A percentile compares a stretch with the other conserved stretches of the same genome.
Conservation (phyloP, 1,284 basidiomycete genomes). For the Sporisorium graminicola region DNA sequence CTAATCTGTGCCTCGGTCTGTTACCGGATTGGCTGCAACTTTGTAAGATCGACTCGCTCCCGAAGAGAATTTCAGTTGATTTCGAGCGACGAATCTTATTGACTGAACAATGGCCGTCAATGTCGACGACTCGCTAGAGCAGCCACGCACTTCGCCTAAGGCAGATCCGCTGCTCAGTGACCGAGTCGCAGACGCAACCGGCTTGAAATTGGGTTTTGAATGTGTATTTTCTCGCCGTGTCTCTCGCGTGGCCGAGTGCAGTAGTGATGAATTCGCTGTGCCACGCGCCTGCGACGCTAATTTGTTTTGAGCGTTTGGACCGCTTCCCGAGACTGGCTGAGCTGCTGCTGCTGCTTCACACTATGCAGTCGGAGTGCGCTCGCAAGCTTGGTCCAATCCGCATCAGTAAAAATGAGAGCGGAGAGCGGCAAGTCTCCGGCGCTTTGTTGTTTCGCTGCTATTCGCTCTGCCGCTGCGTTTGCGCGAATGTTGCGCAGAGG, state of each 20-base stretch:
- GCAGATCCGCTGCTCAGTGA: background rate
- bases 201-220: background rate
- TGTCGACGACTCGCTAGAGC: background rate
- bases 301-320: background rate
- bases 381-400: too few relatives aligned
- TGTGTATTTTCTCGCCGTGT: background rate
- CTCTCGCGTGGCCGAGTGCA: background rate
- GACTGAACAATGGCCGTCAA: too few relatives aligned
- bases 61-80: background rate
- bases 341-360: too few relatives aligned
- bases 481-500: background rate
- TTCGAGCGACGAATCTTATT: too few relatives aligned
- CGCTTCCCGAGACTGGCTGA: background rate
- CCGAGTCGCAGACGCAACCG: background rate
- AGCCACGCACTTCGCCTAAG: constrained; percentile 5
- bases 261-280: background rate
- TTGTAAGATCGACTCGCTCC: background rate
- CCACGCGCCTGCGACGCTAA: background rate
- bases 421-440: too few relatives aligned
- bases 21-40: background rate
- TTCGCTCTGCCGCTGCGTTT: background rate
- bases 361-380: too few relatives aligned
- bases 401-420: background rate
- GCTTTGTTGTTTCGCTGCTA: too few relatives aligned
- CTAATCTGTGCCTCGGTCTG: background rate